These are phyloP conservation scores for Hypoxylon rickii DNA, from an alignment of 495 filamentous ascomycete species.

Conservation along the genomic window DNA sequence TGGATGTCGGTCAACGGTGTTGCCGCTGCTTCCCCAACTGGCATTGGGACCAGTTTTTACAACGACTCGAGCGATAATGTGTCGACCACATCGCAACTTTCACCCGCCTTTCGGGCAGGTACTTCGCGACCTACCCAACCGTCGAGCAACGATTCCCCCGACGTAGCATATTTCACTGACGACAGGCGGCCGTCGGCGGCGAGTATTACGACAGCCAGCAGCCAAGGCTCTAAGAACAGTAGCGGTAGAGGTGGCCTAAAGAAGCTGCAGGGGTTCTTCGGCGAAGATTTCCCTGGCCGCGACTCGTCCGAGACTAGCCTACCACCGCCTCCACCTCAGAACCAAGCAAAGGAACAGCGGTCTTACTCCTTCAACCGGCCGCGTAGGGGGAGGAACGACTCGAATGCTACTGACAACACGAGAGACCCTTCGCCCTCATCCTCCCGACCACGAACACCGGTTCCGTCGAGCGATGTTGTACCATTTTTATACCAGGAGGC, in stretches of 20 bases:
- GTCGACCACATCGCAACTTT: slow-evolving; percentile 61
- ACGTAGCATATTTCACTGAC: slow-evolving; percentile 67
- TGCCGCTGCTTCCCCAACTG: slow-evolving; percentile 38
- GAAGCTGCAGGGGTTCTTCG: slow-evolving; percentile 84
- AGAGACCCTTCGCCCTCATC: slow-evolving; percentile 68
- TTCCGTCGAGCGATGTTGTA: slow-evolving; percentile 90
- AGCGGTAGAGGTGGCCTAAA: slow-evolving; percentile 65
- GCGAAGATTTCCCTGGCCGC: slow-evolving; percentile 75
- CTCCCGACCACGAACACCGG: slow-evolving; percentile 78
- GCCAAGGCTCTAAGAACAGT: slow-evolving; percentile 84
- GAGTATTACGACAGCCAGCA: slow-evolving; percentile 84
- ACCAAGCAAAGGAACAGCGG: slow-evolving; percentile 53
- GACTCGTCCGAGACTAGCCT: slow-evolving; percentile 77
- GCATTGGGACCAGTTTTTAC: slow-evolving; percentile 57
- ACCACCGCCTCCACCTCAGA: slow-evolving; percentile 49
- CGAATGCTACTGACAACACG: slow-evolving; percentile 64
- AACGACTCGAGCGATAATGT: slow-evolving; percentile 70
- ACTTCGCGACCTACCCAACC: slow-evolving; percentile 56
- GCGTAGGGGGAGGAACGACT: slow-evolving; percentile 75
- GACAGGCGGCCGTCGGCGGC: slow-evolving; percentile 86
- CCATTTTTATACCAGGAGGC: slow-evolving; percentile 94
- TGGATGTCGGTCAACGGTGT: slow-evolving; percentile 51
- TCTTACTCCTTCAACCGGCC: slow-evolving; percentile 62
- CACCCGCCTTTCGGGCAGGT: slow-evolving; percentile 68
- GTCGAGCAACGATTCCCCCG: slow-evolving; percentile 68